A percentile compares a stretch with the other conserved stretches of the same genome.
Conservation (phyloP, 257 asterid species). For the Pogostemon cablin region DNA sequence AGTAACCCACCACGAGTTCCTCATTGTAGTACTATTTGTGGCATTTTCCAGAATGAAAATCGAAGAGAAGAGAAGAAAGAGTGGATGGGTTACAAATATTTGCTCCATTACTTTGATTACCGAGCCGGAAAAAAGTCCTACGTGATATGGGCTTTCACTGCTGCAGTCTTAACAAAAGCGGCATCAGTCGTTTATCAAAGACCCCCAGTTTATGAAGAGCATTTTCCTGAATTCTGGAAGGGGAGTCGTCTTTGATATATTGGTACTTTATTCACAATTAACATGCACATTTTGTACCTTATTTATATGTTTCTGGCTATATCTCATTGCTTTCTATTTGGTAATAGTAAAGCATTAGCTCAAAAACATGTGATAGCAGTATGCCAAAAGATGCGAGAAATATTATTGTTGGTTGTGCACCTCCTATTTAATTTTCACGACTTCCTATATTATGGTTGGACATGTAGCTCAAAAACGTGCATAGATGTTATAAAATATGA, state of each 20-base stretch:
- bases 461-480: too few relatives aligned
- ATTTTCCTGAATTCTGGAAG: slow-evolving; percentile 62
- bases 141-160: slow-evolving; percentile 82
- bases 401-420: too few relatives aligned
- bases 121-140: slow-evolving; percentile 42
- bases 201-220: slow-evolving; percentile 61
- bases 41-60: slow-evolving; percentile 58
- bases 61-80: slow-evolving; percentile 58
- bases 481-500: too few relatives aligned
- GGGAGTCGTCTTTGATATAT: slow-evolving; percentile 47
- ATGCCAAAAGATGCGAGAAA: too few relatives aligned
- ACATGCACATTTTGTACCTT: slow-evolving; percentile 3
- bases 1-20: background rate
- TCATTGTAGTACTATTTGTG: background rate
- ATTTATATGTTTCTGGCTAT: background rate
- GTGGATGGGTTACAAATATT: slow-evolving; percentile 58
- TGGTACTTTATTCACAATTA: slow-evolving; percentile 9
- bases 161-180: slow-evolving; percentile 64
- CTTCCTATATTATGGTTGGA: too few relatives aligned
- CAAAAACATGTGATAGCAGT: too few relatives aligned
- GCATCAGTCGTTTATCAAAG: slow-evolving; percentile 68
- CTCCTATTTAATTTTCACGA: too few relatives aligned
- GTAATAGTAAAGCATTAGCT: too few relatives aligned
- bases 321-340: background rate
- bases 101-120: slow-evolving; percentile 74